phyloP scores from a whole-genome alignment of 2,329 filamentous ascomycete species.

The Penicillium corylophilum region DNA sequence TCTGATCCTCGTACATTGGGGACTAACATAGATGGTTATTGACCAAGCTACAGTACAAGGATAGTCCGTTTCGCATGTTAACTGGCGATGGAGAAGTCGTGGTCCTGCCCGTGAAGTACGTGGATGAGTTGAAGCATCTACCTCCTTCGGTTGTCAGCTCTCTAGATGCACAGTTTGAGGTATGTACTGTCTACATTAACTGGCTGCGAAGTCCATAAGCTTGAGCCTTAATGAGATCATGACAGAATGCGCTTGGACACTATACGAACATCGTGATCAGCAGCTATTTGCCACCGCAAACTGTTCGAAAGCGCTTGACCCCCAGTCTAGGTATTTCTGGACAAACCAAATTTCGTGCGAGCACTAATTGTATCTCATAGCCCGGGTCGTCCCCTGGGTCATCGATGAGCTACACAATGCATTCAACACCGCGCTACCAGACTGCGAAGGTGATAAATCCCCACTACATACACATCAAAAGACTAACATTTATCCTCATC shows the following conservation, averaged over 20 bases:
- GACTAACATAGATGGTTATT: not conserved
- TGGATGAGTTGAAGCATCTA: slow-evolving; percentile 23
- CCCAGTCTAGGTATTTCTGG: slow-evolving; percentile 22
- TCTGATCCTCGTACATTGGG: not conserved
- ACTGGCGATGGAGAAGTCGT: slow-evolving; percentile 31
- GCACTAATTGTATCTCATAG: slow-evolving; percentile 8
- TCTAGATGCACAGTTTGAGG: slow-evolving; percentile 30
- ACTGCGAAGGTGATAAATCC: slow-evolving; percentile 21
- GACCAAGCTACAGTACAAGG: slow-evolving; percentile 25
- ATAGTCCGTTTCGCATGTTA: slow-evolving; percentile 27
- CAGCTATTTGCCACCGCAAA: slow-evolving; percentile 24
- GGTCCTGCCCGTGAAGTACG: slow-evolving; percentile 29
- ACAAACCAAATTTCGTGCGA: not conserved
- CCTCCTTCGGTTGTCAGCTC: slow-evolving; percentile 22
- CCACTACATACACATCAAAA: not conserved
- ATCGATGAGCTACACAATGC: slow-evolving; percentile 28
- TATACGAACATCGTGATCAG: slow-evolving; percentile 29
- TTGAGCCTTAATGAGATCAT: not conserved
- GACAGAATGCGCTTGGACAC: slow-evolving; percentile 29
- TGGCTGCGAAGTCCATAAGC: not conserved
- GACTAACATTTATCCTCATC: not conserved
- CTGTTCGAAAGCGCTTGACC: slow-evolving; percentile 26
- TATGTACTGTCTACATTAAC: slow-evolving; percentile 5
- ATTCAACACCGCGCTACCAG: slow-evolving; percentile 23
- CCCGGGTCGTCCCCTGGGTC: slow-evolving; percentile 23